Evolutionary conservation across 768 basidiomycete species (phyloP), one percentile per base, ranked within the genome.

Genomic region (Suillus subaureus): DNA sequence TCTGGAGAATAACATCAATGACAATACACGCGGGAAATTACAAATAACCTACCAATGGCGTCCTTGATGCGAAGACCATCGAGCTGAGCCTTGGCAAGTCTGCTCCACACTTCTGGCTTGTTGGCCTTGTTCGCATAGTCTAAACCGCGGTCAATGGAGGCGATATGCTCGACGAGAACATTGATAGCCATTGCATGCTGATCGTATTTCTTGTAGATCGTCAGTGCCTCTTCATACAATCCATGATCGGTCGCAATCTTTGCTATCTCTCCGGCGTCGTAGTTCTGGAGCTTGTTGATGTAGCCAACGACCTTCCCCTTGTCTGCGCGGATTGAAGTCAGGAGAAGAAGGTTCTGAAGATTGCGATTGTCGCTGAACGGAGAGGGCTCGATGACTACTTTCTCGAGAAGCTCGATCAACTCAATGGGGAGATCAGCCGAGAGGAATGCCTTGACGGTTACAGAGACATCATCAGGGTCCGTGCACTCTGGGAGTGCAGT

Each of bases 51-150:
- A 94, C 93, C 95, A 70, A 99, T 98, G 15, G 97, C 89, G 72
- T 99, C 97, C 79, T 98, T 99, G 81, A 99, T 93, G 51, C 97
- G 93, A 61, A 99, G 86, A 69, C 97, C 97, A 74, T 99, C 97
- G 60, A 99, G 86, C 76, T 99, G 97, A 26, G 97, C 97, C 78
- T 99, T 99, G n/a, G 93, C 97, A 69, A 99, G 86, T 61, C 97
- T 81, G 70, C 93, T 95, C 97, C 97, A 99, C 18, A 99, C 97
- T 70, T 94, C 95, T 42, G 97, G 95, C 75, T 89, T 86, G 81
- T 98, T 94, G 79, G 98, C 91, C 83, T 97, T 99, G 82, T 87
- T 92, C 64, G 97, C 97, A 69, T 93, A 99, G 62, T 97, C 94
- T 70, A 94, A 83, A 64, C 96, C 97, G 73, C 97, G 94, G 73